Conservation (phyloP, 1,284 basidiomycete genomes). For the Malassezia furfur region DNA sequence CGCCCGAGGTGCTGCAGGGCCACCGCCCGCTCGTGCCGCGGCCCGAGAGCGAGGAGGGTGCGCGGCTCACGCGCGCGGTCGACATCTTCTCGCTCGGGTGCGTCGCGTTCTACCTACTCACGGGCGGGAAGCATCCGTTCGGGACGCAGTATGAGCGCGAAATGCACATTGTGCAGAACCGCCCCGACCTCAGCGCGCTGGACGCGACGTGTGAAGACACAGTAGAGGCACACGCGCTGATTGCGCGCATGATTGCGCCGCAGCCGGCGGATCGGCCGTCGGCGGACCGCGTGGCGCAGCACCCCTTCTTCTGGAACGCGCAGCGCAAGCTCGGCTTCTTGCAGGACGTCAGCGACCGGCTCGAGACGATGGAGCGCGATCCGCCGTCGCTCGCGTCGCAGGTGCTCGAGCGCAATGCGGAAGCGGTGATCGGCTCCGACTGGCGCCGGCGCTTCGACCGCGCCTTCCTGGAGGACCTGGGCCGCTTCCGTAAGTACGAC, state of each 20-base stretch:
- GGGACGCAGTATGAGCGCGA: constrained; percentile 44
- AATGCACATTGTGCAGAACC: constrained; percentile 42
- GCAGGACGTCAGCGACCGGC: constrained; percentile 90
- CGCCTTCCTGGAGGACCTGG: constrained; percentile 80
- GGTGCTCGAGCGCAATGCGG: constrained; percentile 58
- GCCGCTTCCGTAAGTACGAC: constrained; percentile 91
- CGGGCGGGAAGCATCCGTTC: constrained; percentile 44
- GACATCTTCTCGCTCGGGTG: constrained; percentile 47
- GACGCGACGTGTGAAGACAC: constrained; percentile 40
- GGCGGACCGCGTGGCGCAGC: constrained; percentile 71
- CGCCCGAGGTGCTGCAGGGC: constrained; percentile 43
- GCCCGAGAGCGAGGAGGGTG: constrained; percentile 23
- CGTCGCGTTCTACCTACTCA: constrained; percentile 43
- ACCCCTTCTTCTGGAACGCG: constrained; percentile 95
- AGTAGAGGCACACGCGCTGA: constrained; percentile 41
- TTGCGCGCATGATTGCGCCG: constrained; percentile 33
- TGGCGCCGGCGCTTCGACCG: constrained; percentile 81
- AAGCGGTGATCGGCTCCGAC: constrained; percentile 53
- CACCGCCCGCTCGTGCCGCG: constrained; percentile 21
- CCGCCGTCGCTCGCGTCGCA: constrained; percentile 69
- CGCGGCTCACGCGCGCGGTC: constrained; percentile 40
- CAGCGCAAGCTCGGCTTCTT: constrained; percentile 77
- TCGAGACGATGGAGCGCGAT: constrained; percentile 81
- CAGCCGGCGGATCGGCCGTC: constrained; percentile 60
- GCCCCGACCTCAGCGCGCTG: constrained; percentile 28